These are phyloP conservation scores for Sphenostylis stenocarpa DNA, from an alignment of 306 rosid genomes.

Conservation along the genomic window DNA sequence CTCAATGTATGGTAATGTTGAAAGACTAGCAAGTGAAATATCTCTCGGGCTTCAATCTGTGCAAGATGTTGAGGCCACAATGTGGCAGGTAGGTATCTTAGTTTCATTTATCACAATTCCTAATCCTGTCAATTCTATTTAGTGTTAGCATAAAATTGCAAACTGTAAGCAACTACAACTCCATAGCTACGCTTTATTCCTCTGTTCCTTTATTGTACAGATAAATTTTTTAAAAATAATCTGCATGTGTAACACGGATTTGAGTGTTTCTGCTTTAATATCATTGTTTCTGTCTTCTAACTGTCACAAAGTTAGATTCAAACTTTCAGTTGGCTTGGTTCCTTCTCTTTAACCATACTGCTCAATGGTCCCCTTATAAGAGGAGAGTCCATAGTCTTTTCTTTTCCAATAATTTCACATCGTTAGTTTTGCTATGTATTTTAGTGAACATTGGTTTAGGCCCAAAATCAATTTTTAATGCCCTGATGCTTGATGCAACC, in stretches of 20 bases:
- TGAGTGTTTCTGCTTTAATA: neutral
- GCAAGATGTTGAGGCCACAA: slow-evolving; percentile 65
- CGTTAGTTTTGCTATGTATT: neutral
- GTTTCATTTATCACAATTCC: neutral
- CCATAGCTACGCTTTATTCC: neutral
- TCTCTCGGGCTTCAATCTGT: slow-evolving; percentile 61
- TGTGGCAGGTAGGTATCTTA: slow-evolving; percentile 57
- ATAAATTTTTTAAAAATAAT: neutral
- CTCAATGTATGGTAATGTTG: slow-evolving; percentile 76
- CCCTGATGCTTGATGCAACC: neutral
- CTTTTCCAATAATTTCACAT: neutral
- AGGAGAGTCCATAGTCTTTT: neutral
- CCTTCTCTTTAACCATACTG: neutral
- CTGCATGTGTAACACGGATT: neutral
- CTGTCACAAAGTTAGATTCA: neutral
- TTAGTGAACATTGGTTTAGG: neutral
- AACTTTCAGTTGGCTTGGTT: neutral
- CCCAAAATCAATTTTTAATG: neutral
- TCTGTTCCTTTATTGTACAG: neutral
- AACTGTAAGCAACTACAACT: neutral
- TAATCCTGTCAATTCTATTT: neutral
- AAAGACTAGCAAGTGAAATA: slow-evolving; percentile 64
- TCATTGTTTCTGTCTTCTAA: neutral
- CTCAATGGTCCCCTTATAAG: neutral
- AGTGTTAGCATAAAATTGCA: neutral